Percentiles rank a stretch among this genome's conserved stretches.
phyloP scores from a whole-genome alignment of 106 monocot genomes.

The Platanthera zijinensis region DNA sequence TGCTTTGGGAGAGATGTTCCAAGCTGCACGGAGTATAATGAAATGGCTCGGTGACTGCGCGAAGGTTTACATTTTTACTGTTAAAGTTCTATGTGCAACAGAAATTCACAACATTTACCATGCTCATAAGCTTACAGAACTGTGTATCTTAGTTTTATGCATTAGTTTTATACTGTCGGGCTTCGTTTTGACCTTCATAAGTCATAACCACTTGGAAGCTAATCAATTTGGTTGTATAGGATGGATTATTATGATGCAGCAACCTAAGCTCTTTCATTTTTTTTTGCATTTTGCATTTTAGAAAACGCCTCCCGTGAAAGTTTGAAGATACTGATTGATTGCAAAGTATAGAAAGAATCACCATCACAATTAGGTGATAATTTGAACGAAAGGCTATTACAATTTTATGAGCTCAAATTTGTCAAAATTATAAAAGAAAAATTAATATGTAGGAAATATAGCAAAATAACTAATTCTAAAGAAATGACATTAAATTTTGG shows the following conservation, averaged over 20 bases:
- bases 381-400: neutral
- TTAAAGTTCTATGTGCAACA: too few species aligned
- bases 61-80: conserved; percentile 39
- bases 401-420: neutral
- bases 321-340: neutral
- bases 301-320: neutral
- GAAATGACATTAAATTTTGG: too few species aligned
- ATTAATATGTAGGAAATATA: neutral
- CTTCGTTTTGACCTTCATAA: neutral
- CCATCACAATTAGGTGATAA: neutral
- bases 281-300: neutral
- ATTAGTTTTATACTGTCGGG: neutral
- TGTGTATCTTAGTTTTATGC: neutral
- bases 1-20: conserved; percentile 85
- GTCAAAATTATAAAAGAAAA: neutral
- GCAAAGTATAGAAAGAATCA: neutral
- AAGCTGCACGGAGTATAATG: conserved; percentile 84
- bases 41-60: conserved; percentile 86
- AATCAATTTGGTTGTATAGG: neutral
- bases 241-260: neutral
- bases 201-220: neutral
- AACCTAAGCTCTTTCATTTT: neutral
- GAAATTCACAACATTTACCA: neutral
- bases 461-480: too few species aligned
- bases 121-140: neutral